These are phyloP conservation scores for Debaryomyces subglobosus DNA, from an alignment of 1,139 yeast genomes.

Conservation along the genomic window DNA sequence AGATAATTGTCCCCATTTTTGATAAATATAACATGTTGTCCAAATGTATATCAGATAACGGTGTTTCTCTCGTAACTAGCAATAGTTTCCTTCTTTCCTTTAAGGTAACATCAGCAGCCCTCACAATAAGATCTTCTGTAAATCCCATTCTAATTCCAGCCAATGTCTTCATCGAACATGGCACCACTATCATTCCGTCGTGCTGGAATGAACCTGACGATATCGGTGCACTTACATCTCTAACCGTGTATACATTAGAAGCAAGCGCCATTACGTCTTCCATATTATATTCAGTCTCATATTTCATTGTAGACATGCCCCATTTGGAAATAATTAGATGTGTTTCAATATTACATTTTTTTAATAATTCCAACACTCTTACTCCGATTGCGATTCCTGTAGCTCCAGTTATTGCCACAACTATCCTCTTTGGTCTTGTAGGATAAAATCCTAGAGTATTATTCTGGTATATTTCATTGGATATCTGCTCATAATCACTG, in stretches of 20 bases:
- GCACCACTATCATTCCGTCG: slow-evolving; percentile 25
- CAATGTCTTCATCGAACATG: slow-evolving; percentile 24
- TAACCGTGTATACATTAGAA: slow-evolving; percentile 15
- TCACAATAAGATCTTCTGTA: slow-evolving; percentile 21
- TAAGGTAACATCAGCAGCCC: slow-evolving; percentile 25
- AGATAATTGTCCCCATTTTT: slow-evolving; percentile 18
- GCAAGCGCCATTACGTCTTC: slow-evolving; percentile 17
- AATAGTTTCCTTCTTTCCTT: slow-evolving; percentile 20
- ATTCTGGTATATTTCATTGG: background rate
- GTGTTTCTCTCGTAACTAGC: slow-evolving; percentile 22
- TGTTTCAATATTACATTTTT: slow-evolving; percentile 18
- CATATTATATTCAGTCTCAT: slow-evolving; percentile 19
- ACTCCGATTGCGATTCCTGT: slow-evolving; percentile 21
- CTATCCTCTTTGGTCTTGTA: slow-evolving; percentile 17
- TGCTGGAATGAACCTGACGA: slow-evolving; percentile 24
- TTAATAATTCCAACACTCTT: slow-evolving; percentile 16
- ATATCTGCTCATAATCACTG: background rate
- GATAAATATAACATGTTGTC: slow-evolving; percentile 21
- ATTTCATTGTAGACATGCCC: slow-evolving; percentile 24
- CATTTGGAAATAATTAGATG: slow-evolving; percentile 22
- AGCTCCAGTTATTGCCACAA: slow-evolving; percentile 24
- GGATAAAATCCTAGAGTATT: background rate
- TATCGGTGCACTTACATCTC: slow-evolving; percentile 22
- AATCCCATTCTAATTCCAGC: slow-evolving; percentile 22
- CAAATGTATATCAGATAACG: slow-evolving; percentile 21